Evolutionary conservation across 1,139 yeast species (phyloP).

Genomic region (Keqinozyma sinolaborantium): DNA sequence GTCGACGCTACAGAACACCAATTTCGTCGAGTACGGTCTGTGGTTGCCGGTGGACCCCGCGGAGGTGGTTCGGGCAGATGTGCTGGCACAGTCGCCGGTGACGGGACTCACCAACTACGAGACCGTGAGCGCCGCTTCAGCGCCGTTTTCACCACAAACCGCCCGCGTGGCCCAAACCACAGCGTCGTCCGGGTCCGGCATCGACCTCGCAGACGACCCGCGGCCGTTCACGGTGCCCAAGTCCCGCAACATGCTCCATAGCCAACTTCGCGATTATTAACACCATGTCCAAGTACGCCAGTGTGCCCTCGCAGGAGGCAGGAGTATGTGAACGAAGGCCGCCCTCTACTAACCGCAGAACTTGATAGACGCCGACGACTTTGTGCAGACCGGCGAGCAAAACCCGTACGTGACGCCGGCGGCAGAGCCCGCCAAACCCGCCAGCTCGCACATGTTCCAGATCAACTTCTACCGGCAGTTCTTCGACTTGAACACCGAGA

Average conservation of each 20-base stretch:
- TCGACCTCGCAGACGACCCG: too few species aligned
- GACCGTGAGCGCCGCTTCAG: neutral
- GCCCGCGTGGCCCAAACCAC: too few species aligned
- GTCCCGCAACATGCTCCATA: neutral
- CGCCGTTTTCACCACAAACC: too few species aligned
- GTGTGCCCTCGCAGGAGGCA: neutral
- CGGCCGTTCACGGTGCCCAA: too few species aligned
- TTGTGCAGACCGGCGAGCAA: neutral
- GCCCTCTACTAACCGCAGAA: neutral
- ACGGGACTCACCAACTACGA: neutral
- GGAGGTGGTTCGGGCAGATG: too few species aligned
- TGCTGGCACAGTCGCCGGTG: neutral
- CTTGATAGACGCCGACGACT: neutral
- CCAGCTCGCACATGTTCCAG: constrained; percentile 46
- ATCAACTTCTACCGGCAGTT: constrained; percentile 53
- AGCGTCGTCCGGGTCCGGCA: too few species aligned
- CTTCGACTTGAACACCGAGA: constrained; percentile 63
- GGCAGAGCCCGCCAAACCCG: constrained; percentile 4
- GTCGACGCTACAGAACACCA: too few species aligned
- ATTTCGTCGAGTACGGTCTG: too few species aligned
- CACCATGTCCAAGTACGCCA: neutral
- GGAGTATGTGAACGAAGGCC: too few species aligned
- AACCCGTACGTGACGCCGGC: neutral
- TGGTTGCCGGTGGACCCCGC: too few species aligned
- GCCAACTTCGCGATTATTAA: neutral